Conservation (phyloP, 192 early-diverging fungal species). For the Podila verticillata region DNA sequence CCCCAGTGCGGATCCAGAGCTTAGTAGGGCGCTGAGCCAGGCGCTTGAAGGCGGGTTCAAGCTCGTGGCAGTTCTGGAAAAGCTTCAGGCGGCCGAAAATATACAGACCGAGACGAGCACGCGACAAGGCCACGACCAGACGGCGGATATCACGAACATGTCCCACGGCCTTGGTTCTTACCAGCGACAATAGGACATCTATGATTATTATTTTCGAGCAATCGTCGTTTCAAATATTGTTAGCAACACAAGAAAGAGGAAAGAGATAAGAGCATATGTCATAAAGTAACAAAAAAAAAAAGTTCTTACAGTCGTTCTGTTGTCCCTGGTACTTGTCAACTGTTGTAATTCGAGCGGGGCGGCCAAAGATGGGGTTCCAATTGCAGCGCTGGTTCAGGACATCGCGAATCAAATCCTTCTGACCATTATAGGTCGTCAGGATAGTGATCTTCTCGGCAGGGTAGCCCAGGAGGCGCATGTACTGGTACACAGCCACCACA, state of each 20-base stretch:
- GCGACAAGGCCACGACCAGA: conserved; percentile 92
- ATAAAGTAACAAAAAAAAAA: not conserved
- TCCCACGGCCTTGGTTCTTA: conserved; percentile 89
- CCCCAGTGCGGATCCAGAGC: conserved; percentile 65
- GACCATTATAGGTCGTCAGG: conserved; percentile 98
- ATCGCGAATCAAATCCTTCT: conserved; percentile 91
- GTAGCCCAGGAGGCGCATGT: conserved; percentile 96
- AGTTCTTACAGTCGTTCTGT: conserved; percentile 84
- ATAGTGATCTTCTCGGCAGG: conserved; percentile 90
- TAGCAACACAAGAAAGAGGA: not conserved
- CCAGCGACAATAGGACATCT: conserved; percentile 92
- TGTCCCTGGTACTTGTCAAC: conserved; percentile 99
- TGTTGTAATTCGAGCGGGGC: conserved; percentile 83
- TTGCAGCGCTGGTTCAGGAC: conserved; percentile 86
- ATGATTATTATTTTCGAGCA: not conserved
- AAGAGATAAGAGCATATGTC: not conserved
- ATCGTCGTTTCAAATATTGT: too few relatives aligned
- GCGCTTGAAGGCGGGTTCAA: conserved; percentile 72
- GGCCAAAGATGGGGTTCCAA: conserved; percentile 88
- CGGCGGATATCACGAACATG: conserved; percentile 94
- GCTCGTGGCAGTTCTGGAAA: conserved; percentile 86
- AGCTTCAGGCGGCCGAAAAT: conserved; percentile 82
- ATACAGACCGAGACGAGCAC: conserved; percentile 94
- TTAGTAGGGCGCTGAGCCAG: conserved; percentile 73
- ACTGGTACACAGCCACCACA: conserved; percentile 93